phyloP scores from a whole-genome alignment of 2,329 filamentous ascomycete species.

The Aspergillus sp. region DNA sequence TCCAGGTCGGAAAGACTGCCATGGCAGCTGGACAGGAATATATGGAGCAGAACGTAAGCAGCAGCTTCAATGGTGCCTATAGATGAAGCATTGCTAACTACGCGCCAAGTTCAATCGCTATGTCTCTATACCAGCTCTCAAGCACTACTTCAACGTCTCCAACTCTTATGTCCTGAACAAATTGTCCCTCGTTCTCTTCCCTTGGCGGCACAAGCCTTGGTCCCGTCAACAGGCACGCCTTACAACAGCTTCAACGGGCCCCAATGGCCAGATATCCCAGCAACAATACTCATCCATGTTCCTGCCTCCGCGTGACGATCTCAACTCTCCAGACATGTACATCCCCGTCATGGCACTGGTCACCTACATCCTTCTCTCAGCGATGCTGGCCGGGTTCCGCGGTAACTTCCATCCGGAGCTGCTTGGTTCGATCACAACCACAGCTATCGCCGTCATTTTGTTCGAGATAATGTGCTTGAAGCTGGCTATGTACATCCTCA shows the following conservation, averaged over 20 bases:
- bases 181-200: constrained; percentile 89
- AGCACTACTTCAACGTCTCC: constrained; percentile 99
- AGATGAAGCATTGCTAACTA: background rate
- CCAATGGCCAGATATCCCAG: constrained; percentile 65
- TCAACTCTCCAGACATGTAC: constrained; percentile 99
- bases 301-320: constrained; percentile 86
- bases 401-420: constrained; percentile 94
- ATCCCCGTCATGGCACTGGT: constrained; percentile 98
- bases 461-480: constrained; percentile 90
- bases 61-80: background rate
- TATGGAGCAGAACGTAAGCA: constrained; percentile 85
- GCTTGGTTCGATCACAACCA: constrained; percentile 83
- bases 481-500: constrained; percentile 88
- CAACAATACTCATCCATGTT: constrained; percentile 61
- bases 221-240: constrained; percentile 75
- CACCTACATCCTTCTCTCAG: constrained; percentile 93
- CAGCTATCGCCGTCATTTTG: constrained; percentile 77
- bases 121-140: constrained; percentile 87
- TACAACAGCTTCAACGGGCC: constrained; percentile 40
- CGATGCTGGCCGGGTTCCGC: constrained; percentile 82
- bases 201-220: constrained; percentile 97
- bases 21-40: constrained; percentile 92
- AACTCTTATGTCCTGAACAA: constrained; percentile 97
- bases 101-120: constrained; percentile 70
- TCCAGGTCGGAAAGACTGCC: constrained; percentile 89